Evolutionary conservation across 202 grass and related monocot genomes (phyloP).

Genomic region (Panicum hallii): DNA sequence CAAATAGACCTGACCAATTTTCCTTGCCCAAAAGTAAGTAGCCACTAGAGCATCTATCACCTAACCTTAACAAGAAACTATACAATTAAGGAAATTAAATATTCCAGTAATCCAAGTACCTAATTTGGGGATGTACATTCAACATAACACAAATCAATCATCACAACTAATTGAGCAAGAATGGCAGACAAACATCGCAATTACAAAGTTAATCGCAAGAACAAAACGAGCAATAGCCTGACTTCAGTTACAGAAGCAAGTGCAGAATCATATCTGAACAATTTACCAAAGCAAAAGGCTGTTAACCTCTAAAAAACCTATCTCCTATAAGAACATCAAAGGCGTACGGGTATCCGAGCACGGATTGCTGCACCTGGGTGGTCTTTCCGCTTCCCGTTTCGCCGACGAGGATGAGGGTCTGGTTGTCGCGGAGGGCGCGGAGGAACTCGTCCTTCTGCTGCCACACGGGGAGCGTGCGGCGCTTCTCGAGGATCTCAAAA

Average conservation of each 20-base stretch:
- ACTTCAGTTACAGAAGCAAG: not conserved
- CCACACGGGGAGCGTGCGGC: slow-evolving; percentile 85
- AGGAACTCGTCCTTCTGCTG: slow-evolving; percentile 96
- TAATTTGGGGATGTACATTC: slow-evolving; percentile 73
- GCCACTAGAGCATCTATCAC: not conserved
- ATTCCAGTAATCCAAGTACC: slow-evolving; percentile 34
- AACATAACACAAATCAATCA: slow-evolving; percentile 27
- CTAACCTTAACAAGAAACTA: not conserved
- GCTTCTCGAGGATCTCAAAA: slow-evolving; percentile 86
- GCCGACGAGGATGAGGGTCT: slow-evolving; percentile 86
- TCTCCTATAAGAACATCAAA: slow-evolving; percentile 17
- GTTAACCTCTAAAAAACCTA: not conserved
- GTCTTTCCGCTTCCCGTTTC: slow-evolving; percentile 95
- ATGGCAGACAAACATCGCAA: not conserved
- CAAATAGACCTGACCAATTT: slow-evolving; percentile 18
- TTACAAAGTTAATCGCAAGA: not conserved
- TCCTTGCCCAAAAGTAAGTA: not conserved
- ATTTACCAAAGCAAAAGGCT: not conserved
- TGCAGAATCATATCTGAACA: slow-evolving; percentile 5
- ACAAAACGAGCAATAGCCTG: slow-evolving; percentile 21
- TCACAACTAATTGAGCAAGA: slow-evolving; percentile 1
- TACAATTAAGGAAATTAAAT: not conserved
- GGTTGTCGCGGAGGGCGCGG: slow-evolving; percentile 65
- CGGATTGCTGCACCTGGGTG: slow-evolving; percentile 63
- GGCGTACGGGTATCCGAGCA: not conserved